These are phyloP conservation scores for Pluteus cervinus DNA, from an alignment of 768 basidiomycete species.

Conservation along the genomic window DNA sequence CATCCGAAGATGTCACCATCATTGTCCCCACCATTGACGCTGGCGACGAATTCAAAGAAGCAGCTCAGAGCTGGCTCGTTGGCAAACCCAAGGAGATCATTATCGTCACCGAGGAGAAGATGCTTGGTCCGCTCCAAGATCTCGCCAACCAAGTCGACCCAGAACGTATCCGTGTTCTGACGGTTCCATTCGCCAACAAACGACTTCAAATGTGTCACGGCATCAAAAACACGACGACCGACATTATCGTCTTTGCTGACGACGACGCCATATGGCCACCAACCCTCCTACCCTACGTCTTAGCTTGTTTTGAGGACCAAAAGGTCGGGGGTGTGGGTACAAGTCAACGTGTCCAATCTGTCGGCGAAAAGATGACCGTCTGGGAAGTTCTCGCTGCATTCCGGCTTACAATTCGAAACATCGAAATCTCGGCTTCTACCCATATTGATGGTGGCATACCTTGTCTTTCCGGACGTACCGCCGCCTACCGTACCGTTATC, in stretches of 20 bases:
- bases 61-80: constrained; percentile 87
- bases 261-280: constrained; percentile 97
- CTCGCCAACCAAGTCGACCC: constrained; percentile 87
- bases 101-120: constrained; percentile 78
- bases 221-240: constrained; percentile 84
- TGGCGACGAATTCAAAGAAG: constrained; percentile 92
- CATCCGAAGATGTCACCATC: constrained; percentile 91
- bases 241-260: constrained; percentile 92
- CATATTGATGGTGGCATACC: constrained; percentile 93
- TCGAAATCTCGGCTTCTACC: constrained; percentile 83
- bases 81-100: constrained; percentile 81
- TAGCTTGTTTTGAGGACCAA: constrained; percentile 94
- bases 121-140: constrained; percentile 83
- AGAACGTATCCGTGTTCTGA: constrained; percentile 76
- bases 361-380: constrained; percentile 76
- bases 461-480: constrained; percentile 89
- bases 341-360: constrained; percentile 80
- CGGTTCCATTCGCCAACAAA: constrained; percentile 91
- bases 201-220: constrained; percentile 92
- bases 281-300: constrained; percentile 79
- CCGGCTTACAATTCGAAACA: constrained; percentile 88
- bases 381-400: constrained; percentile 96
- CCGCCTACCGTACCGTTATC: constrained; percentile 90
- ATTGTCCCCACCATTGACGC: constrained; percentile 96
- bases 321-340: constrained; percentile 91